These are phyloP conservation scores for Fraxinus floribunda DNA, from an alignment of 305 asterid genomes.

Conservation along the genomic window DNA sequence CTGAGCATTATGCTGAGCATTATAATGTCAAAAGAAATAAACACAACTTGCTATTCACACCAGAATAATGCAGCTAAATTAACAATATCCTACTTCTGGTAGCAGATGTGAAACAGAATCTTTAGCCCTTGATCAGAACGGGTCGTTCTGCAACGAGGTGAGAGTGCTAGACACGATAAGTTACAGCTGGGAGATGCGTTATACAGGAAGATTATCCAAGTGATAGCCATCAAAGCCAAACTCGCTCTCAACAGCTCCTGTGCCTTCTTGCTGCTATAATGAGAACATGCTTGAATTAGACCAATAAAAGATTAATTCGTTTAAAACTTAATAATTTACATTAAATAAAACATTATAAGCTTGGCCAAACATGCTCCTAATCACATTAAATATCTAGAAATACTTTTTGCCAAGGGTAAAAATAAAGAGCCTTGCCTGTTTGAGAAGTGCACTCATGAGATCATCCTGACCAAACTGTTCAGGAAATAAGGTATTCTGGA, in stretches of 20 bases:
- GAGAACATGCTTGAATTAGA: not conserved
- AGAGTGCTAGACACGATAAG: constrained; percentile 23
- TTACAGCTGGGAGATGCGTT: constrained; percentile 6
- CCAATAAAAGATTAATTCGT: not conserved
- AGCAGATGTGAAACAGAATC: constrained; percentile 15
- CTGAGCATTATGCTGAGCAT: not conserved
- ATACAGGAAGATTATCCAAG: constrained; percentile 64
- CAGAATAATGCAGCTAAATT: constrained; percentile 14
- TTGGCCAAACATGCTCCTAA: not conserved
- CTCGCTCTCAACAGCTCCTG: constrained; percentile 50
- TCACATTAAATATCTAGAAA: not conserved
- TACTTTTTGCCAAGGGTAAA: not conserved
- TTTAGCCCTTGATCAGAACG: constrained; percentile 11
- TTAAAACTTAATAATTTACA: not conserved
- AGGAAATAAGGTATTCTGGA: constrained; percentile 31
- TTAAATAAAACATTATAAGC: not conserved
- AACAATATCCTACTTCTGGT: constrained; percentile 20
- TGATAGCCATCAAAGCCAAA: constrained; percentile 60
- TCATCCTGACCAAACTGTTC: constrained; percentile 67
- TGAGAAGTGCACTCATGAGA: constrained; percentile 58
- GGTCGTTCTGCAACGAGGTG: constrained; percentile 36
- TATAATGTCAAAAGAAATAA: constrained; percentile 11
- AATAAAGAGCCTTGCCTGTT: constrained; percentile 45
- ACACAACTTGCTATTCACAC: constrained; percentile 29
- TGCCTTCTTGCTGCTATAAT: constrained; percentile 49